Conservation (phyloP, 2,329 filamentous ascomycete species). For the Nemania diffusa region DNA sequence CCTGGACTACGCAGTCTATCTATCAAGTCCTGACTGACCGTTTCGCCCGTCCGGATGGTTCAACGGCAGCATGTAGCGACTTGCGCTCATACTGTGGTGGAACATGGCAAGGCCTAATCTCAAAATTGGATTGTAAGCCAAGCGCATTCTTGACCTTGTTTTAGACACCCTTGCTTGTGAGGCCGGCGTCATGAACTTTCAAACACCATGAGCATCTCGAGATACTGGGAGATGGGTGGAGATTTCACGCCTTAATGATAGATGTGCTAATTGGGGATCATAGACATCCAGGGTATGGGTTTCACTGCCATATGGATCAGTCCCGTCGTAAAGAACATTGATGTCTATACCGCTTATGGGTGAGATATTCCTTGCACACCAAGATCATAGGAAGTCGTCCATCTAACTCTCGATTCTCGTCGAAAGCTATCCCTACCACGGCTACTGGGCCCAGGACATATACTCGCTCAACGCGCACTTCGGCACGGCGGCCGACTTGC, state of each 20-base stretch:
- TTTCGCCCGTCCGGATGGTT: conserved; percentile 53
- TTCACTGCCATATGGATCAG: conserved; percentile 59
- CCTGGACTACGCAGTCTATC: conserved; percentile 56
- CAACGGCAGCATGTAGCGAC: conserved; percentile 48
- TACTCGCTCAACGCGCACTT: conserved; percentile 69
- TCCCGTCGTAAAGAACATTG: conserved; percentile 55
- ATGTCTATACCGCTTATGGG: conserved; percentile 54
- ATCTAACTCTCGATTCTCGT: not conserved
- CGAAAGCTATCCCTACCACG: conserved; percentile 56
- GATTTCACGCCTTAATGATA: not conserved
- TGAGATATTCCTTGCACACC: conserved; percentile 29
- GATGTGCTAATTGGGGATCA: not conserved
- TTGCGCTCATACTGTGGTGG: conserved; percentile 59
- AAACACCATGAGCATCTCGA: not conserved
- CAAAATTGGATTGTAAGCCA: conserved; percentile 56
- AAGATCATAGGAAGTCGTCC: not conserved
- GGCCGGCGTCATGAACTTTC: not conserved
- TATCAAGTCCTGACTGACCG: conserved; percentile 54
- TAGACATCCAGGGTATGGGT: conserved; percentile 59
- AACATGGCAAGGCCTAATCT: conserved; percentile 59
- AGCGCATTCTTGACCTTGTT: not conserved
- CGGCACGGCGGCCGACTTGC: conserved; percentile 66
- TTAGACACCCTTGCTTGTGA: not conserved
- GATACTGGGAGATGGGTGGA: not conserved
- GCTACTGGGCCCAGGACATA: conserved; percentile 64